Conservation (phyloP, 1,284 basidiomycete genomes). For the Ceratobasidium sp. region DNA sequence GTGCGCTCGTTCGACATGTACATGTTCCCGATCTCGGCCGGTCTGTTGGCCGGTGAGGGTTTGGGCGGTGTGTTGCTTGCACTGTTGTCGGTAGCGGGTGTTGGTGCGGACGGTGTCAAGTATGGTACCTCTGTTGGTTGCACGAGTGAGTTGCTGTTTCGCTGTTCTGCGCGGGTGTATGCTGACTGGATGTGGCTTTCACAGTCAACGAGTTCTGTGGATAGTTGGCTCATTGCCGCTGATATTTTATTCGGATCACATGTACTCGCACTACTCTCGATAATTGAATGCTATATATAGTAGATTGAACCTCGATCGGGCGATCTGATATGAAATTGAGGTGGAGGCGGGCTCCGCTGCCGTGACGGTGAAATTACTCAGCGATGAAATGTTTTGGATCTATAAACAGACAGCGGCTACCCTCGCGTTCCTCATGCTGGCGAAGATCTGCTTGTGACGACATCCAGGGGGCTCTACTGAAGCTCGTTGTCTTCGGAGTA, state of each 20-base stretch:
- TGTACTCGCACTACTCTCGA: conserved; percentile 13
- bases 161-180: background rate
- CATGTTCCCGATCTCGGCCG: conserved; percentile 66
- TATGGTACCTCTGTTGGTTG: conserved; percentile 39
- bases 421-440: background rate
- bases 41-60: conserved; percentile 71
- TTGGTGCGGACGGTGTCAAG: conserved; percentile 44
- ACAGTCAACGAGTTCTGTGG: conserved; percentile 40
- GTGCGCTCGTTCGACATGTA: conserved; percentile 62
- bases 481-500: background rate
- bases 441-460: conserved; percentile 7
- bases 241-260: conserved; percentile 7
- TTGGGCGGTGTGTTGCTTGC: conserved; percentile 72
- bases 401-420: conserved; percentile 4
- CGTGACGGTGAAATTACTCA: conserved; percentile 6
- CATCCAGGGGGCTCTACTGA: background rate
- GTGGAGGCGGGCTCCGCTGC: background rate
- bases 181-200: background rate
- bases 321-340: background rate
- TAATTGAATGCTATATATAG: conserved; percentile 9
- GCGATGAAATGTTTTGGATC: conserved; percentile 16
- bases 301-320: background rate
- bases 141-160: conserved; percentile 30
- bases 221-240: background rate
- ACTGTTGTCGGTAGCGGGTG: conserved; percentile 48